Conservation (phyloP, 768 basidiomycete species). For the Naganishia vishniacii region DNA sequence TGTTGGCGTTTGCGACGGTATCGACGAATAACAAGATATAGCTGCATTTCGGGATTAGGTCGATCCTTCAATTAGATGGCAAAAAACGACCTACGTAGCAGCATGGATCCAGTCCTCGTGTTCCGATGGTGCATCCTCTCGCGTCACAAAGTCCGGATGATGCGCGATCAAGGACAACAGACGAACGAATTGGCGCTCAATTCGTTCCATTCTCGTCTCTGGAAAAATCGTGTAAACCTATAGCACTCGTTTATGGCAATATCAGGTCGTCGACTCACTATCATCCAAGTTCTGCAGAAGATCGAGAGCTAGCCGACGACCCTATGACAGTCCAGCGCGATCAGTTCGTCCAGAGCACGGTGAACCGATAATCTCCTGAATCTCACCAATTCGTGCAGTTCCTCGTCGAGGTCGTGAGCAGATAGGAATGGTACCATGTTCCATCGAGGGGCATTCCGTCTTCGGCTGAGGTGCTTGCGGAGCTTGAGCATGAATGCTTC, state of each 20-base stretch:
- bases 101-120: constrained; percentile 69
- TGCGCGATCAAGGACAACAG: constrained; percentile 82
- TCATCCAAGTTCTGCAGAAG: neutral
- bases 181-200: constrained; percentile 79
- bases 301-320: constrained; percentile 15
- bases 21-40: constrained; percentile 86
- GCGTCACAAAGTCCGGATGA: constrained; percentile 77
- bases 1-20: constrained; percentile 69
- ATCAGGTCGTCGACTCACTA: neutral
- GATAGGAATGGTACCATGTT: constrained; percentile 82
- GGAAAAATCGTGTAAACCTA: neutral
- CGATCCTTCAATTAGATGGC: neutral
- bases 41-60: constrained; percentile 51
- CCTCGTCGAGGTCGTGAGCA: constrained; percentile 82
- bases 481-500: constrained; percentile 70
- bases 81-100: constrained; percentile 61
- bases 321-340: constrained; percentile 16
- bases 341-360: constrained; percentile 19
- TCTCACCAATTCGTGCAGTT: constrained; percentile 63
- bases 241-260: neutral
- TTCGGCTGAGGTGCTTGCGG: constrained; percentile 58
- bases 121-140: constrained; percentile 38
- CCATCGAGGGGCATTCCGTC: constrained; percentile 65
- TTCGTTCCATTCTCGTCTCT: constrained; percentile 60
- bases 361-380: too few species aligned